Base-by-base conservation (phyloP, 441 rosid genomes). In the Gossypium gossypioides region DNA sequence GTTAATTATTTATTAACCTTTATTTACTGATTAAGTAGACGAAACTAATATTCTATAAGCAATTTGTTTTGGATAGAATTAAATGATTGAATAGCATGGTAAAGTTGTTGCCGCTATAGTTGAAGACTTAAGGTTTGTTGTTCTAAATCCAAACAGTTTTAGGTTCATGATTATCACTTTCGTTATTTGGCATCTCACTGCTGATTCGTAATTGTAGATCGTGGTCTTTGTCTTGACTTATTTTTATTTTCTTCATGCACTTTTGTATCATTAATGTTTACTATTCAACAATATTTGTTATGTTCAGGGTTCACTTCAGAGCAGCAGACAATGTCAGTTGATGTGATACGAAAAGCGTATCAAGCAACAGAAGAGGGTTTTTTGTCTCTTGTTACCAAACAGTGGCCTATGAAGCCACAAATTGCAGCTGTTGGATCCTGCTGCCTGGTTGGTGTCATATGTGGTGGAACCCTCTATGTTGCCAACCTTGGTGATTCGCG, bases 401-500 rank as follows among this genome's bases (percentile, higher is more conserved):
- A 89, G 59, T 95, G 96, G 89, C 90, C 76, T 16, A 73, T 72
- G 72, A 91, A 85, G 22, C 98, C 99, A 7, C 97, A 92, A 72
- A 88, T 92, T 68, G 97, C 99, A 4, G 89, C 97, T n/a, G 99
- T 94, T 51, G 99, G 99, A 72, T 87, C 99, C 24, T 95, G 99
- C 85, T 95, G 99, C 79, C 87, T 95, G 65, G 88, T 85, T 25
- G 86, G 95, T 44, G 86, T 95, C 75, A 81, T 95, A 60, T 91
- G 96, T 80, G 82, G 72, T 40, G 96, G 89, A 69, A 87, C 73
- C 68, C 98, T 95, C 62, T 95, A 95, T 65, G 80, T 91, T 19
- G 99, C 98, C 63, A 95, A 91, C 59, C 80, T 84, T 0, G 99
- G 99, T 4, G 99, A 95, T 83, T 95, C 99, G 3, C 89, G 98